Evolutionary conservation across 805 yeast genomes (phyloP), one percentile per base, ranked within the genome.

Genomic region (Metschnikowia matae): DNA sequence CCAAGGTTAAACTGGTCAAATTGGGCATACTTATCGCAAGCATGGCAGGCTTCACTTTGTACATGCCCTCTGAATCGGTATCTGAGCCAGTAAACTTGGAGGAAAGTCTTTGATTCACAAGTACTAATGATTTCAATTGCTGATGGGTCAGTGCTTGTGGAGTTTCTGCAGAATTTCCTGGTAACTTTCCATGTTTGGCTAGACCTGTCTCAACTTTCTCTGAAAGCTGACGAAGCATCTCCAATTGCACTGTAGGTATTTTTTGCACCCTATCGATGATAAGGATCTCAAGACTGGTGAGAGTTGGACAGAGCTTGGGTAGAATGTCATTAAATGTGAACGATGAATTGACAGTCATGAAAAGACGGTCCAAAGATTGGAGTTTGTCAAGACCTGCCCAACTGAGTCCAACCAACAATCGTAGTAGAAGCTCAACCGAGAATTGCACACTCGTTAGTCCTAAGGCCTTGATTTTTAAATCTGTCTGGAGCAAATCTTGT

Each of bases 281-380:
- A 13, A 42, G 20, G n/a, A 42, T 5, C 29, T 59, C 58, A 31
- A 70, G 54, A 6, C 54, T 52, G 15, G 60, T 61, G 48, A 70
- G 63, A 2, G 63, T 32, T 17, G 55, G 51, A n/a, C 69, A 55
- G 3, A 70, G 36, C 10, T 42, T 20, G n/a, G 38, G 45, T 17
- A 42, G 7, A 1, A 63, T 37, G 8, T 42, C 40, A 13, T 44
- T 48, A 14, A 40, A 21, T 15, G 29, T 40, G 13, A 49, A 29
- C 4, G 65, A 56, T 7, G 71, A 59, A 39, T 65, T 62, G 3
- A 66, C 45, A 2, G 68, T 70, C 20, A 71, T n/a, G 3, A 35
- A 3, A 17, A 44, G 34, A 15, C 40, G 31, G 11, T 44, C 32
- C 35, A 44, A 36, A 17, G 14, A 11, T n/a, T 15, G 32, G 15